These are phyloP conservation scores for Coemansia sp. DNA, from an alignment of 192 early-diverging fungal genomes.

Conservation along the genomic window DNA sequence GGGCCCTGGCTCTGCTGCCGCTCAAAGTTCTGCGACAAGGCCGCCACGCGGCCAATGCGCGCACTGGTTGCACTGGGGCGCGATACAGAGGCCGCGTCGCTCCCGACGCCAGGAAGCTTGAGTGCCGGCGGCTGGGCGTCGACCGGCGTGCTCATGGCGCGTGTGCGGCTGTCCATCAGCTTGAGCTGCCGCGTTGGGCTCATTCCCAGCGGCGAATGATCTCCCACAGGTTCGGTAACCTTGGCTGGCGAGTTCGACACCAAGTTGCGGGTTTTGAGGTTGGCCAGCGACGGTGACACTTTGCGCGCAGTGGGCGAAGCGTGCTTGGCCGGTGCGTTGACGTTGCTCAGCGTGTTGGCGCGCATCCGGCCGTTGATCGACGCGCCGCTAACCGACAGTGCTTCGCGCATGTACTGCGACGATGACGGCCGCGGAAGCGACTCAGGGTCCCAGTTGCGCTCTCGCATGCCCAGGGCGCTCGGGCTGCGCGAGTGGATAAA, in stretches of 20 bases:
- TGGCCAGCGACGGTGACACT: slow-evolving; percentile 41
- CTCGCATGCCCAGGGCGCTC: slow-evolving; percentile 16
- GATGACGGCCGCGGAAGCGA: slow-evolving; percentile 11
- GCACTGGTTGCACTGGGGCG: slow-evolving; percentile 11
- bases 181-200: slow-evolving; percentile 7
- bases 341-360: slow-evolving; percentile 17
- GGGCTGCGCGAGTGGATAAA: slow-evolving; percentile 15
- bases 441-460: slow-evolving; percentile 9
- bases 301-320: slow-evolving; percentile 25
- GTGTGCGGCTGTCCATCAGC: slow-evolving; percentile 16
- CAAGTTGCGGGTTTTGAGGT: slow-evolving; percentile 35
- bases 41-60: slow-evolving; percentile 48
- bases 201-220: neutral
- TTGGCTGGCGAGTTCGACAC: slow-evolving; percentile 43
- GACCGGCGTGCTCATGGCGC: slow-evolving; percentile 42
- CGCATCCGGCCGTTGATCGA: slow-evolving; percentile 44
- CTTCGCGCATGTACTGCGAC: slow-evolving; percentile 24
- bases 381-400: slow-evolving; percentile 19
- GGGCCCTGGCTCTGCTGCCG: slow-evolving; percentile 11
- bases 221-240: neutral
- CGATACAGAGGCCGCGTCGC: neutral
- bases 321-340: neutral
- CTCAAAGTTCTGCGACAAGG: slow-evolving; percentile 52
- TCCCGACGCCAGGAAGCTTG: neutral
- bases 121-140: slow-evolving; percentile 30